These are phyloP conservation scores for Platanthera guangdongensis DNA, from an alignment of 106 monocot genomes.

Conservation along the genomic window DNA sequence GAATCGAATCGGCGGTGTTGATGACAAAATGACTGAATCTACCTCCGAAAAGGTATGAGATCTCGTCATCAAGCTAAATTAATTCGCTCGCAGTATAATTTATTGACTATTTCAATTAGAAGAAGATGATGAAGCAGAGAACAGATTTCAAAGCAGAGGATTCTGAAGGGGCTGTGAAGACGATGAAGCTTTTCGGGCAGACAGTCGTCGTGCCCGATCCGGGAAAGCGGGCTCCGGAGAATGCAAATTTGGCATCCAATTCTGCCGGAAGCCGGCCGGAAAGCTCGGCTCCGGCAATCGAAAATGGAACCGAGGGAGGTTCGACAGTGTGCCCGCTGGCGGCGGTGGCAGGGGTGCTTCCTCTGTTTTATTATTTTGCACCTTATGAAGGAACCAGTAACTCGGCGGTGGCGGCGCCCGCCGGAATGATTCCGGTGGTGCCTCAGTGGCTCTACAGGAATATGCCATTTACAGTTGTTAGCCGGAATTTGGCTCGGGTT, in stretches of 20 bases:
- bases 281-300: background rate
- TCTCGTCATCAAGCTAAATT: too few species aligned
- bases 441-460: constrained; percentile 24
- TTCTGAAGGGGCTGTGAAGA: background rate
- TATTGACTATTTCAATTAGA: too few species aligned
- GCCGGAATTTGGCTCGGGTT: constrained; percentile 6
- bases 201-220: constrained; percentile 33
- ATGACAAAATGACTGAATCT: too few species aligned
- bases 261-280: background rate
- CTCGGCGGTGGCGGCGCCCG: background rate
- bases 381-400: constrained; percentile 8
- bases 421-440: background rate
- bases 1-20: too few species aligned
- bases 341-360: constrained; percentile 22
- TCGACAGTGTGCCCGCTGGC: constrained; percentile 12
- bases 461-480: constrained; percentile 10
- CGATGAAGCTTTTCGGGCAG: constrained; percentile 68
- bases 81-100: too few species aligned
- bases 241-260: too few species aligned
- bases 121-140: background rate
- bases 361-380: constrained; percentile 28
- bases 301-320: constrained; percentile 3
- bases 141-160: background rate
- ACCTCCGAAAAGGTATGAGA: too few species aligned
- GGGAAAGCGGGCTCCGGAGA: background rate